Conservation (phyloP, 164 flowering plant genomes). For the Stephania japonica region DNA sequence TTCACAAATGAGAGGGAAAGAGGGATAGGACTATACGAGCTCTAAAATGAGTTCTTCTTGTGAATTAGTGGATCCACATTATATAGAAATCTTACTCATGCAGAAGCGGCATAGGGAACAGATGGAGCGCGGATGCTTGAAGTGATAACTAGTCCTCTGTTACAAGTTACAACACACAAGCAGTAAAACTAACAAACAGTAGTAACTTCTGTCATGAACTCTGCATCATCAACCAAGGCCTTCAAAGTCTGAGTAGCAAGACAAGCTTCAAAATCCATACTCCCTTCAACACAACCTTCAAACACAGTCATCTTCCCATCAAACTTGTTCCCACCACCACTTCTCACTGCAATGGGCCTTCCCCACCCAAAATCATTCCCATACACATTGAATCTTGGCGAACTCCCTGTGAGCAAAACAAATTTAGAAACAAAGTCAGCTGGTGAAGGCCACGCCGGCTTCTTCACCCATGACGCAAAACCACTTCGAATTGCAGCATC, state of each 20-base stretch:
- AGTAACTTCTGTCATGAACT: slow-evolving; percentile 16
- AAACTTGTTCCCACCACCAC: slow-evolving; percentile 20
- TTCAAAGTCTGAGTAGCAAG: slow-evolving; percentile 10
- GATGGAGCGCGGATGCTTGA: too few species aligned
- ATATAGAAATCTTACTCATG: too few species aligned
- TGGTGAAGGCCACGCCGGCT: not conserved
- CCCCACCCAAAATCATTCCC: slow-evolving; percentile 47
- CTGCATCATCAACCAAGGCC: slow-evolving; percentile 19
- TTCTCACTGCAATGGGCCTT: slow-evolving; percentile 26
- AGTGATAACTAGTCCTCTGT: too few species aligned
- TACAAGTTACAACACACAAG: too few species aligned
- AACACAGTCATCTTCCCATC: slow-evolving; percentile 25
- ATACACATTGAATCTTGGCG: slow-evolving; percentile 35
- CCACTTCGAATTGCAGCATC: not conserved
- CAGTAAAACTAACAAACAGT: too few species aligned
- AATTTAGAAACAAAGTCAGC: too few species aligned
- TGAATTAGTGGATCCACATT: too few species aligned
- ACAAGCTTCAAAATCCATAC: slow-evolving; percentile 27
- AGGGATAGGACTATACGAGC: too few species aligned
- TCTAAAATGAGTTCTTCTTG: too few species aligned
- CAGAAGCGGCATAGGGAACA: too few species aligned
- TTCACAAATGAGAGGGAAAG: too few species aligned
- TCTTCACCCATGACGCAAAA: slow-evolving; percentile 12
- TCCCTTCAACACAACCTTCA: slow-evolving; percentile 22
- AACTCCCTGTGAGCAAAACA: slow-evolving; percentile 17